Percentiles rank a stretch among this genome's conserved stretches.
These are phyloP conservation scores for Dillenia suffruticosa DNA, from an alignment of 164 flowering plant species.

Conservation along the genomic window DNA sequence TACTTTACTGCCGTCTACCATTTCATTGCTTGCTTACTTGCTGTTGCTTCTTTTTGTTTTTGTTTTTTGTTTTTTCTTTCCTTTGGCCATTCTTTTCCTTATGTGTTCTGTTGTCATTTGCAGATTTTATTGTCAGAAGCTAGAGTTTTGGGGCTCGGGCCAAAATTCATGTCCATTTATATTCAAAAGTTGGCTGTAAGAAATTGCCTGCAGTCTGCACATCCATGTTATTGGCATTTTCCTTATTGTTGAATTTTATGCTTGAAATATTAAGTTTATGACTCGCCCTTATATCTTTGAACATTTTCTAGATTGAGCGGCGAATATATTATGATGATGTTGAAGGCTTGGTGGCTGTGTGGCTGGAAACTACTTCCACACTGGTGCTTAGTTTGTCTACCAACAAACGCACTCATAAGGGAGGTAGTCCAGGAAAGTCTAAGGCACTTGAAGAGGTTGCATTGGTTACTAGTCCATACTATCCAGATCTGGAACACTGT, in stretches of 20 bases:
- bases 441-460: slow-evolving; percentile 68
- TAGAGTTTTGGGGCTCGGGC: slow-evolving; percentile 85
- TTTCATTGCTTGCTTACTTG: no score
- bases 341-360: slow-evolving; percentile 66
- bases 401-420: slow-evolving; percentile 31
- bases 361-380: slow-evolving; percentile 85
- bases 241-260: background rate
- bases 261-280: background rate
- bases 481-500: slow-evolving; percentile 16
- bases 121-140: slow-evolving; percentile 80
- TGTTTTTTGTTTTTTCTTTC: background rate
- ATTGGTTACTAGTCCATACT: slow-evolving; percentile 40
- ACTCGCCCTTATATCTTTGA: slow-evolving; percentile 3
- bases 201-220: background rate
- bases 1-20: background rate
- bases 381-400: slow-evolving; percentile 48
- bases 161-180: slow-evolving; percentile 90
- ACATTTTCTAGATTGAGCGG: slow-evolving; percentile 62
- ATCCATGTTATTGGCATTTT: background rate
- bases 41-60: background rate
- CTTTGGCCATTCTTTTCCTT: background rate
- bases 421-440: slow-evolving; percentile 36
- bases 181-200: slow-evolving; percentile 75
- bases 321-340: slow-evolving; percentile 90
- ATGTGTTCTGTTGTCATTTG: background rate